phyloP scores from a whole-genome alignment of 495 filamentous ascomycete genomes.

The Daldinia loculata region DNA sequence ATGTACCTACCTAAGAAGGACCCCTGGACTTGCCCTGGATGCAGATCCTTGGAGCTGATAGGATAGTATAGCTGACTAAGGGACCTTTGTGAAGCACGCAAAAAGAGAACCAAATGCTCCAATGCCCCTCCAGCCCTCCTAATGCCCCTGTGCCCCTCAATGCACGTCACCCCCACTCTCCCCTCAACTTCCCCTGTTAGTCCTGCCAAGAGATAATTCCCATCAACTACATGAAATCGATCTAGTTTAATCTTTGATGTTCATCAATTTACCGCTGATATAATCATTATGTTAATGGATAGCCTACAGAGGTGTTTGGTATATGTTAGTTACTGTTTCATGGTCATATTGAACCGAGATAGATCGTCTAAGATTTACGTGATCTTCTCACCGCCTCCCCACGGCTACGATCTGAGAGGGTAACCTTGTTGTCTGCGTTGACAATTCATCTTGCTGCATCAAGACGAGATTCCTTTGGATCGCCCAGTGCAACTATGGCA shows the following conservation, averaged over 20 bases:
- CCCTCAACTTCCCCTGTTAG: background rate
- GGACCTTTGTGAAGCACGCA: background rate
- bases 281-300: too few relatives aligned
- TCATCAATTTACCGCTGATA: background rate
- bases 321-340: background rate
- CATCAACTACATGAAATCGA: background rate
- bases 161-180: background rate
- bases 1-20: background rate
- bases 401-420: background rate
- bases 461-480: background rate
- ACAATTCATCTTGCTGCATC: background rate
- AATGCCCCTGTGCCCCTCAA: background rate
- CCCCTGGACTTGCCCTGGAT: background rate
- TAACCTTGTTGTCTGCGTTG: background rate
- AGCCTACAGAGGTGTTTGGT: background rate
- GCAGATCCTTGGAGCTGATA: background rate
- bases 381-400: background rate
- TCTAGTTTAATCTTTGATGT: background rate
- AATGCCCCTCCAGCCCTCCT: background rate
- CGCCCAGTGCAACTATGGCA: background rate
- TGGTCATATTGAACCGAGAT: background rate
- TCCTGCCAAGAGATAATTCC: background rate
- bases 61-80: background rate
- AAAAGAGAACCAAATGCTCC: background rate
- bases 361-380: background rate